Conservation (phyloP, 257 asterid species). For the Coffea canephora region DNA sequence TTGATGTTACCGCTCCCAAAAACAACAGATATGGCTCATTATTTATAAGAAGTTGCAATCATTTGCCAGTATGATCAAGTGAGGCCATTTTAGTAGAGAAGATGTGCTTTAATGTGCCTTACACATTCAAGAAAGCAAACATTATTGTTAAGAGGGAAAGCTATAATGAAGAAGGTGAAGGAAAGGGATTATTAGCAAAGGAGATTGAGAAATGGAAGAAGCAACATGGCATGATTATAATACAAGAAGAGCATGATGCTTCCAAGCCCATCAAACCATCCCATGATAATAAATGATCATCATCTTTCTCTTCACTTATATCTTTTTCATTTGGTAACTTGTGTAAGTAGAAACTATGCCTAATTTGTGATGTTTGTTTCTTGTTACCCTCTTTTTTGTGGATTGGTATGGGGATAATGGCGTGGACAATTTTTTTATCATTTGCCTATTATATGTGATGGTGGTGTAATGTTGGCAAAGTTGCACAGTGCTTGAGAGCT, state of each 20-base stretch:
- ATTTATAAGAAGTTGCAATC: background rate
- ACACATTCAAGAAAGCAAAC: slow-evolving; percentile 41
- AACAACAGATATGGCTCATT: background rate
- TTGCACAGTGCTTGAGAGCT: too few relatives aligned
- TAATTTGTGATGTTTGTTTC: background rate
- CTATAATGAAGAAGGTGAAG: slow-evolving; percentile 35
- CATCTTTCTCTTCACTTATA: background rate
- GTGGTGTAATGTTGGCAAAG: background rate
- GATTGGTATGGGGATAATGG: too few relatives aligned
- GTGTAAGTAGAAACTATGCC: background rate
- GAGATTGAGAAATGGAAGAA: slow-evolving; percentile 52
- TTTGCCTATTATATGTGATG: background rate
- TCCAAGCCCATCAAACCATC: background rate
- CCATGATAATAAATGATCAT: background rate
- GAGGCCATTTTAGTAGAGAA: slow-evolving; percentile 12
- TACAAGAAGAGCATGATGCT: slow-evolving; percentile 7
- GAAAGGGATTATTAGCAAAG: slow-evolving; percentile 39
- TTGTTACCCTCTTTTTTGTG: background rate
- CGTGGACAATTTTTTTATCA: background rate
- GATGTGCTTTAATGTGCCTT: slow-evolving; percentile 45
- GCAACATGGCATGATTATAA: slow-evolving; percentile 10
- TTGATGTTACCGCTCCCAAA: slow-evolving; percentile 9
- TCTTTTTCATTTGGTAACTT: background rate
- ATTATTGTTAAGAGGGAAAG: slow-evolving; percentile 24
- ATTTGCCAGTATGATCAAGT: background rate